Base-by-base conservation (phyloP, 345 rosid genomes). In the Citrus sp. region DNA sequence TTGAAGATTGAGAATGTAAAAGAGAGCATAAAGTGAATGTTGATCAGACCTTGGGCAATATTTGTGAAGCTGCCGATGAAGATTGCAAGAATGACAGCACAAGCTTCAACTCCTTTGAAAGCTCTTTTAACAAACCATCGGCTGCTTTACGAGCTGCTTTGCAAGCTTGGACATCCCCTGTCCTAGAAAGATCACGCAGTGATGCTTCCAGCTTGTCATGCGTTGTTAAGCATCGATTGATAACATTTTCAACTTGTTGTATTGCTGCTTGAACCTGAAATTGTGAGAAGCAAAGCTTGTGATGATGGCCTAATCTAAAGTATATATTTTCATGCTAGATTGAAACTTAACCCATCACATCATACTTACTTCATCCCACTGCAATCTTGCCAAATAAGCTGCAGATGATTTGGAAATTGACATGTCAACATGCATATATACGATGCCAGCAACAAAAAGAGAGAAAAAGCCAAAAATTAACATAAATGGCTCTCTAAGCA, bases 391-490 rank as follows among this genome's bases (percentile, higher is more conserved):
- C 85, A 97, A 81, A 86, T 97, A 97, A 71, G 97, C 82, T 40
- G 98, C 79, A 25, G 99, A 97, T 54, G 93, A 93, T 88, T 93
- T 94, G 81, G 99, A 97, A 85, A 97, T 94, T 78, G 98, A 90
- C 83, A 91, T 77, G 87, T 97, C 98, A 76, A 91, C 91, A 54
- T 87, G 97, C 78, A 87, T 82, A 59, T 87, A 97, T n/a, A 87
- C 81, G 63, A 90, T 89, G 84, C 98, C 91, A 28, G 93, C 82
- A 77, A 92, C 81, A 80, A 97, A 93, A 67, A 97, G 81, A 85
- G 84, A 75, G 84, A 93, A 90, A 80, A 94, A 88, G 63, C 98
- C 99, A 54, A 82, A 81, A 78, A 97, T 84, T 81, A 97, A 80
- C 97, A 97, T 97, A 75, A 97, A 82, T 63, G 98, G 98, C 89